Base-by-base conservation (phyloP, 176 grass and related monocot species). In the Oryza nivara region DNA sequence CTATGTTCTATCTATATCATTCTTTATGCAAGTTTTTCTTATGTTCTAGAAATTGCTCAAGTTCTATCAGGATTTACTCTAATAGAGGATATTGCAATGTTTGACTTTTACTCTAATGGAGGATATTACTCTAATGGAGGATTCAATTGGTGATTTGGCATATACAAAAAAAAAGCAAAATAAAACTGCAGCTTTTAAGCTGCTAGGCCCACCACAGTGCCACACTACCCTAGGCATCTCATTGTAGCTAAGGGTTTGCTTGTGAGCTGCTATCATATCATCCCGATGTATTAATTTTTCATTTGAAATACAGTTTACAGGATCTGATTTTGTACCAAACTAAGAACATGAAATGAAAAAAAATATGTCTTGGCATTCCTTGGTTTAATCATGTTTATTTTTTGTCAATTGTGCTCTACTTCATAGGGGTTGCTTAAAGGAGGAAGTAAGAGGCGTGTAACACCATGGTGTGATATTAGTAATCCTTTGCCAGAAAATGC, bases 381-480 rank as follows among this genome's bases (percentile, higher is more conserved):
- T 80, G 82, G 4, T 70, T 51, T 70, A 12, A 79, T 71, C 11
- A 43, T 66, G 60, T 35, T 81, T 64, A 43, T 32, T 61, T 45
- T 48, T 14, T 70, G 4, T 10, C 60, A 60, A 63, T 58, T 61
- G 14, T 81, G 41, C 13, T 89, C 23, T 20, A 43, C 45, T 82
- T 72, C 81, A 36, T 77, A 95, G 92, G 95, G 95, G 78, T 92
- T 98, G 80, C 82, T 98, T 82, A 95, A 88, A 95, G 95, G 92
- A 28, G 92, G 95, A 9, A 98, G 95, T 88, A 95, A 76, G 70
- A 95, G 89, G 72, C 91, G 95, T 22, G 80, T 76, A 4, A 82
- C 92, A 56, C 91, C 91, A 82, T 20, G 82, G 74, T 85, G 77
- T 80, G 91, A 83, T 76, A 90, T 98, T 77, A 85, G 89, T 84